phyloP scores from a whole-genome alignment of 2,329 filamentous ascomycete genomes.

The Beauveria sp. region DNA sequence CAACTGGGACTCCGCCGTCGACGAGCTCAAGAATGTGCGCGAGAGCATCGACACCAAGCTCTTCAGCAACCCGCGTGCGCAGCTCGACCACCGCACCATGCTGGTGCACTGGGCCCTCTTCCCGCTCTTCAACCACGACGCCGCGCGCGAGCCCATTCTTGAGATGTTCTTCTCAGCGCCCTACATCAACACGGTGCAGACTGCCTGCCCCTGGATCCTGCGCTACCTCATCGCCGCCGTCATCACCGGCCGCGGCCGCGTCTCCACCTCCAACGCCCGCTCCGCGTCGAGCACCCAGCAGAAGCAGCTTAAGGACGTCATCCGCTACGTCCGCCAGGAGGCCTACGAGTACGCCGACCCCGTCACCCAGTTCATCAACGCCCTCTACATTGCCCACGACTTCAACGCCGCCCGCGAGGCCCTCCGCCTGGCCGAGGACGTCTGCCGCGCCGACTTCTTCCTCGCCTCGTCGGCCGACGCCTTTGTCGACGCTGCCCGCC shows the following conservation, averaged over 20 bases:
- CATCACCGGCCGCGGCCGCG: constrained; percentile 80
- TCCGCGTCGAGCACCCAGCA: constrained; percentile 77
- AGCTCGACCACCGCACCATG: constrained; percentile 95
- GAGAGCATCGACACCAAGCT: constrained; percentile 90
- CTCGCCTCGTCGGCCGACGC: constrained; percentile 73
- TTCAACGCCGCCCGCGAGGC: constrained; percentile 94
- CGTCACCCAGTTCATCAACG: constrained; percentile 92
- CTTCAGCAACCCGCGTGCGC: constrained; percentile 91
- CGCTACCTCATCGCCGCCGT: constrained; percentile 91
- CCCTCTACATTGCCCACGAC: constrained; percentile 77
- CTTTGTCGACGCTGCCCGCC: constrained; percentile 89
- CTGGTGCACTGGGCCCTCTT: constrained; percentile 98
- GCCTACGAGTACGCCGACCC: constrained; percentile 96
- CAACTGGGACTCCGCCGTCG: constrained; percentile 90
- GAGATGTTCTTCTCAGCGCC: constrained; percentile 95
- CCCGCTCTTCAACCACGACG: constrained; percentile 97
- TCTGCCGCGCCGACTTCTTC: constrained; percentile 94
- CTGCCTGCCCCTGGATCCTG: constrained; percentile 91
- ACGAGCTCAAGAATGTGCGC: constrained; percentile 84
- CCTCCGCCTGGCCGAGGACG: constrained; percentile 78
- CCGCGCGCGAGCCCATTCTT: constrained; percentile 80
- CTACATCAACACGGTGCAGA: constrained; percentile 99
- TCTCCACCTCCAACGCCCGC: constrained; percentile 71
- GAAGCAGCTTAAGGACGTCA: constrained; percentile 96
- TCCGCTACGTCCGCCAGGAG: constrained; percentile 93